Evolutionary conservation across 345 rosid species (phyloP).

Genomic region (Corymbia maculata): DNA sequence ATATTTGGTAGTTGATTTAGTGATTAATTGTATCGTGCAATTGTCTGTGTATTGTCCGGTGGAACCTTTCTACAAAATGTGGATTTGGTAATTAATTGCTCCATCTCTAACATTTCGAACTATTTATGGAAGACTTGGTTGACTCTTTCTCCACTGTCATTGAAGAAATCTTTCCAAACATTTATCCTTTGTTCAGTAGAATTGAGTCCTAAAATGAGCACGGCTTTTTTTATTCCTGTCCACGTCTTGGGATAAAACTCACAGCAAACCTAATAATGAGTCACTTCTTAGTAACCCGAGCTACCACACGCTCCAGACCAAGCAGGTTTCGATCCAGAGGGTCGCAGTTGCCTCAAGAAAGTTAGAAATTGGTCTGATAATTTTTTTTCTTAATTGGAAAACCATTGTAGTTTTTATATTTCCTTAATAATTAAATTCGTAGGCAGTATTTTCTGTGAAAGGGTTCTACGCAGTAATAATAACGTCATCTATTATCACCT

Average conservation of each 20-base stretch:
- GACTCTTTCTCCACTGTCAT: not conserved
- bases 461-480: rapidly evolving
- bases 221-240: too few relatives aligned
- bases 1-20: not conserved
- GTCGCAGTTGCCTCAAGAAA: not conserved
- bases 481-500: too few relatives aligned
- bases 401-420: not conserved
- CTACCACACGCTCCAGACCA: rapidly evolving
- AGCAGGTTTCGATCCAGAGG: not conserved
- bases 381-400: too few relatives aligned
- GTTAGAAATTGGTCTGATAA: too few relatives aligned
- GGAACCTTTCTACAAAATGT: not conserved
- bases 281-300: not conserved
- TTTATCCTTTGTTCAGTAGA: not conserved
- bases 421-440: too few relatives aligned
- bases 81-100: not conserved
- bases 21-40: not conserved
- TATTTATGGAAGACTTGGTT: not conserved
- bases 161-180: not conserved
- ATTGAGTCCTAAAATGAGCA: not conserved
- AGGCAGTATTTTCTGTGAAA: not conserved
- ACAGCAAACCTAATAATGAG: not conserved
- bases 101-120: not conserved
- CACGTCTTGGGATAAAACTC: not conserved
- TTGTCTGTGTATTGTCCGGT: not conserved